These are phyloP conservation scores for Euphorbia corollata DNA, from an alignment of 441 rosid species.

Conservation along the genomic window DNA sequence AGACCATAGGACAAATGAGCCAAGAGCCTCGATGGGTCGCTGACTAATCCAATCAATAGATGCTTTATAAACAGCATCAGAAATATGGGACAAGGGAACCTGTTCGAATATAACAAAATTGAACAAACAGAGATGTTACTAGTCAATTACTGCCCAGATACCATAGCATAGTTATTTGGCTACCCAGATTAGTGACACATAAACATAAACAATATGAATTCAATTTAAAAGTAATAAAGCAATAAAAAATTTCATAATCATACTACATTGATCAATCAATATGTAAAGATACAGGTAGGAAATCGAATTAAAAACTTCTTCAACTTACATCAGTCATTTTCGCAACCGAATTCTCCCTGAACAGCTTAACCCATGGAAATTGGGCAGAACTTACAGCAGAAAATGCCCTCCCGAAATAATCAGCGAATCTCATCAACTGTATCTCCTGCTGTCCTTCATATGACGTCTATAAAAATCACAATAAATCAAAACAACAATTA, in stretches of 20 bases:
- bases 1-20: too few species aligned
- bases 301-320: too few species aligned
- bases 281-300: too few species aligned
- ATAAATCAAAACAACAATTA: not conserved
- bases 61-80: conserved; percentile 60
- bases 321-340: conserved; percentile 68
- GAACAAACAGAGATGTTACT: not conserved
- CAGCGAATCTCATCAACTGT: conserved; percentile 80
- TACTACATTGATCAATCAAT: too few species aligned
- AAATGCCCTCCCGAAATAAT: conserved; percentile 75
- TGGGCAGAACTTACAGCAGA: conserved; percentile 55
- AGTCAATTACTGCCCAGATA: not conserved
- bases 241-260: too few species aligned
- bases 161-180: too few species aligned
- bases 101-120: conserved; percentile 19
- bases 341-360: conserved; percentile 58
- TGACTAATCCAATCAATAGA: conserved; percentile 78
- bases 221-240: not conserved
- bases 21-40: conserved; percentile 53
- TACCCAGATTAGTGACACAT: not conserved
- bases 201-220: not conserved
- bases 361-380: conserved; percentile 79
- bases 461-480: conserved; percentile 35
- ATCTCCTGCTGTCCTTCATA: conserved; percentile 71
- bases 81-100: conserved; percentile 65